A percentile compares a stretch with the other conserved stretches of the same genome.
phyloP scores from a whole-genome alignment of 2,329 filamentous ascomycete genomes.

The Alternaria ethzedia region DNA sequence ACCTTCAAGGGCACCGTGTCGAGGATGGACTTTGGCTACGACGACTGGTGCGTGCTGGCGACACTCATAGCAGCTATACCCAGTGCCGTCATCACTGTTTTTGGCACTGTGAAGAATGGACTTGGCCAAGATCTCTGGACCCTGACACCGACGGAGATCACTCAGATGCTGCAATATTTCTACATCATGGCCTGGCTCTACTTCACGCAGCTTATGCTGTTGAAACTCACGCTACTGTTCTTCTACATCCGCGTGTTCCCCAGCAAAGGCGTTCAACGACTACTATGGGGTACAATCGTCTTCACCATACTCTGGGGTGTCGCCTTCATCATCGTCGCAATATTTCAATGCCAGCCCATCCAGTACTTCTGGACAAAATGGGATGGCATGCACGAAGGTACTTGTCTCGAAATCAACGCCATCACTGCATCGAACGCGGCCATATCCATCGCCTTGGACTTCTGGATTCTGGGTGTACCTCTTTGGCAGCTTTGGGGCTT shows the following conservation, averaged over 20 bases:
- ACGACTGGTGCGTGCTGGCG: constrained; percentile 46
- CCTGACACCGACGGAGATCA: constrained; percentile 51
- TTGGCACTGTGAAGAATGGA: constrained; percentile 44
- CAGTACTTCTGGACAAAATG: constrained; percentile 44
- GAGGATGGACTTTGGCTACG: constrained; percentile 43
- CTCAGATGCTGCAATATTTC: constrained; percentile 50
- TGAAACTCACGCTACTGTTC: constrained; percentile 40
- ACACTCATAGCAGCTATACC: constrained; percentile 31
- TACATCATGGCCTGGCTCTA: constrained; percentile 47
- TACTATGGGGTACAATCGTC: constrained; percentile 33
- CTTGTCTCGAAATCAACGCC: constrained; percentile 46
- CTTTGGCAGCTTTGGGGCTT: constrained; percentile 43
- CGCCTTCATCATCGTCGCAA: constrained; percentile 26
- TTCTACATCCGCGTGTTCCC: constrained; percentile 45
- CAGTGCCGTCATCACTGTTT: constrained; percentile 35
- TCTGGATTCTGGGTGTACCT: constrained; percentile 46
- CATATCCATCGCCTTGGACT: constrained; percentile 44
- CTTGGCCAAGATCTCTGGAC: constrained; percentile 62
- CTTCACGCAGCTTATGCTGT: constrained; percentile 37
- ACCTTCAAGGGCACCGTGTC: constrained; percentile 47
- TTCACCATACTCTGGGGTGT: constrained; percentile 36
- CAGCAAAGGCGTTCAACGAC: constrained; percentile 22
- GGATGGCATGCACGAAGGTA: constrained; percentile 38
- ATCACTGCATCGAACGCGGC: constrained; percentile 42
- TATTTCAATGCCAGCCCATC: constrained; percentile 48